These are phyloP conservation scores for Wickerhamomyces bovis DNA, from an alignment of 805 yeast species.

Conservation along the genomic window DNA sequence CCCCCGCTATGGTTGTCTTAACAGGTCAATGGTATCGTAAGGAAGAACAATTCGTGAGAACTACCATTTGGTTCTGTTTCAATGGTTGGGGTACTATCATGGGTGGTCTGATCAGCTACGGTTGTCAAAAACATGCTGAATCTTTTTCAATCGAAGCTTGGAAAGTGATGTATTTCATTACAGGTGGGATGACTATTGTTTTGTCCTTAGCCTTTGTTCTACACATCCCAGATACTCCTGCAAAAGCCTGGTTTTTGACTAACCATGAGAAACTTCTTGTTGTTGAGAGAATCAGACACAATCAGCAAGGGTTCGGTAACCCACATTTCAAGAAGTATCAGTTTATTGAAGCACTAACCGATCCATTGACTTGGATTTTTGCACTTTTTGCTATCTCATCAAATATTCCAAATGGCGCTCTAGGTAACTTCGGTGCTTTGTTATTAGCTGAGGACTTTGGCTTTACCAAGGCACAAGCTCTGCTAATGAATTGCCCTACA, in stretches of 20 bases:
- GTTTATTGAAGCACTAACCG: slow-evolving; percentile 43
- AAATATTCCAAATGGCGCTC: slow-evolving; percentile 50
- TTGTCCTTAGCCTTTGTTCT: slow-evolving; percentile 41
- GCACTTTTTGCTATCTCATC: slow-evolving; percentile 35
- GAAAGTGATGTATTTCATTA: slow-evolving; percentile 53
- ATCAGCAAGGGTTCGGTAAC: slow-evolving; percentile 55
- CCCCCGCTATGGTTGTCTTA: slow-evolving; percentile 51
- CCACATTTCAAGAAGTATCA: slow-evolving; percentile 49
- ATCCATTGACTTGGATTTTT: slow-evolving; percentile 43
- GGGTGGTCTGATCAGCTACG: slow-evolving; percentile 52
- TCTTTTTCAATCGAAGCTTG: slow-evolving; percentile 44
- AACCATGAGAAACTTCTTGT: slow-evolving; percentile 41
- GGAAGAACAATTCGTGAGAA: slow-evolving; percentile 38
- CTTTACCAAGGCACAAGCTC: slow-evolving; percentile 6
- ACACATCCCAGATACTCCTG: slow-evolving; percentile 46
- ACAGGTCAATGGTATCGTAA: slow-evolving; percentile 55
- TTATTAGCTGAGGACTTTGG: slow-evolving; percentile 12
- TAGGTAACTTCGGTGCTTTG: slow-evolving; percentile 17
- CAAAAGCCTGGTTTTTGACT: slow-evolving; percentile 39
- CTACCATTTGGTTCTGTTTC: slow-evolving; percentile 38
- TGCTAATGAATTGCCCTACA: slow-evolving; percentile 30
- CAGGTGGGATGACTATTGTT: slow-evolving; percentile 52
- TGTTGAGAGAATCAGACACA: slow-evolving; percentile 46
- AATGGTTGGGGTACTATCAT: slow-evolving; percentile 42
- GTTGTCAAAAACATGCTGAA: slow-evolving; percentile 33